A percentile compares a stretch with the other conserved stretches of the same genome.
phyloP scores from a whole-genome alignment of 139 green algal genomes.

The Trebouxia sp. region DNA sequence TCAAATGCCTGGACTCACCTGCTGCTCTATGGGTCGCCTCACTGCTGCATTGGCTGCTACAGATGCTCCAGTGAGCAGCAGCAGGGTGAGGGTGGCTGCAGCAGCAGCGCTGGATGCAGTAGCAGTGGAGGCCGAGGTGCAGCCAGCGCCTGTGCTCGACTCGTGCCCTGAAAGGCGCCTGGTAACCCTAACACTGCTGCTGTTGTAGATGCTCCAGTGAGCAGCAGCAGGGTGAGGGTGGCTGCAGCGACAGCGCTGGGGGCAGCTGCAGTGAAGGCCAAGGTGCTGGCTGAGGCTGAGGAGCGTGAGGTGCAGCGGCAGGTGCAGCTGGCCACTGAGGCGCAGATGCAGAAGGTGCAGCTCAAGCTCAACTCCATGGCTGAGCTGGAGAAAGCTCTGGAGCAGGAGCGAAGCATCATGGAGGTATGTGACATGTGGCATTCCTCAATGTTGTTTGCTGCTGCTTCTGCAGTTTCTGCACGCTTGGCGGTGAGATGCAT shows the following conservation, averaged over 20 bases:
- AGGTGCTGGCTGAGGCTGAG: conserved; percentile 44
- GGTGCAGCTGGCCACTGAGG: conserved; percentile 4
- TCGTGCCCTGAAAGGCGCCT: too few relatives aligned
- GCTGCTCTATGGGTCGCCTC: too few relatives aligned
- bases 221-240: conserved; percentile 23
- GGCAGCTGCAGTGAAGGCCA: conserved; percentile 59
- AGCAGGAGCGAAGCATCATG: background rate
- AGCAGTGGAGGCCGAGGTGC: too few relatives aligned
- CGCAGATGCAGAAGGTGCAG: conserved; percentile 52
- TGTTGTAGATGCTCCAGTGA: conserved; percentile 21
- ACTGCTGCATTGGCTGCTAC: too few relatives aligned
- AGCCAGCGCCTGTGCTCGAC: too few relatives aligned
- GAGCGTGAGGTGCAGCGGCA: conserved; percentile 23
- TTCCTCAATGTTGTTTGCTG: too few relatives aligned
- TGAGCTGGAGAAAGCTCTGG: conserved; percentile 44
- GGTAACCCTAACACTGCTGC: too few relatives aligned
- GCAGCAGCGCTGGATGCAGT: too few relatives aligned
- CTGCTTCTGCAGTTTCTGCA: background rate
- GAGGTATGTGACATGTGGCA: background rate
- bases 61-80: too few relatives aligned
- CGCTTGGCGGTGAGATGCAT: too few relatives aligned
- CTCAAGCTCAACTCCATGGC: conserved; percentile 56
- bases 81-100: too few relatives aligned
- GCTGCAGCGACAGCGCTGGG: conserved; percentile 64
- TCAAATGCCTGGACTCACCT: too few relatives aligned